phyloP scores from a whole-genome alignment of 2,329 filamentous ascomycete genomes.

The Huntiella decipiens region DNA sequence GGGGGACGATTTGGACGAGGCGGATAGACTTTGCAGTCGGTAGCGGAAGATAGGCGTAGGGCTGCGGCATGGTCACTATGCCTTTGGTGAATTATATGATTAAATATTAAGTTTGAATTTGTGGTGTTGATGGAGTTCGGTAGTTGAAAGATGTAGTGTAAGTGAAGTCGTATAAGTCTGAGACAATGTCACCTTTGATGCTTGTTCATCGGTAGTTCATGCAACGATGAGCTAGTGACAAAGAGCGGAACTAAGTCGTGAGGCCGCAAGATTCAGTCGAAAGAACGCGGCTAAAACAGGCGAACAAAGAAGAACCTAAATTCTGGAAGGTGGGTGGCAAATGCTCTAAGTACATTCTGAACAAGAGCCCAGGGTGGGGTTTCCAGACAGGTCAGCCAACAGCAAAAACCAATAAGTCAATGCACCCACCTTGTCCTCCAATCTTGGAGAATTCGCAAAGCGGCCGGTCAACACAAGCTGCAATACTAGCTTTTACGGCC shows the following conservation, averaged over 20 bases:
- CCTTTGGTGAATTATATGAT: too few species aligned
- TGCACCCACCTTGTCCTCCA: too few species aligned
- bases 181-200: neutral
- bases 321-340: neutral
- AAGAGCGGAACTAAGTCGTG: neutral
- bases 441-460: too few species aligned
- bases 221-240: too few species aligned
- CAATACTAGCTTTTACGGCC: too few species aligned
- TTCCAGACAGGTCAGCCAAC: too few species aligned
- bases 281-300: constrained; percentile 2
- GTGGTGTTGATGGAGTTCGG: too few species aligned
- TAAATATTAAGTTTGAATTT: too few species aligned
- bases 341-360: constrained; percentile 1
- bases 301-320: constrained; percentile 3
- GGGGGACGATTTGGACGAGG: constrained; percentile 10
- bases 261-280: constrained; percentile 4
- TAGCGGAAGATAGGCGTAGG: constrained; percentile 4
- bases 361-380: too few species aligned
- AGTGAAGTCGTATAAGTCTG: neutral
- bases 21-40: constrained; percentile 10
- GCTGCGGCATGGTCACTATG: neutral
- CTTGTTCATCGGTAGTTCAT: too few species aligned
- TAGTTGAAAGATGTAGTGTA: neutral
- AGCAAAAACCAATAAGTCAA: too few species aligned
- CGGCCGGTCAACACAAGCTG: too few species aligned